phyloP scores from a whole-genome alignment of 2,329 filamentous ascomycete species.

The Sporothrix mexicana region DNA sequence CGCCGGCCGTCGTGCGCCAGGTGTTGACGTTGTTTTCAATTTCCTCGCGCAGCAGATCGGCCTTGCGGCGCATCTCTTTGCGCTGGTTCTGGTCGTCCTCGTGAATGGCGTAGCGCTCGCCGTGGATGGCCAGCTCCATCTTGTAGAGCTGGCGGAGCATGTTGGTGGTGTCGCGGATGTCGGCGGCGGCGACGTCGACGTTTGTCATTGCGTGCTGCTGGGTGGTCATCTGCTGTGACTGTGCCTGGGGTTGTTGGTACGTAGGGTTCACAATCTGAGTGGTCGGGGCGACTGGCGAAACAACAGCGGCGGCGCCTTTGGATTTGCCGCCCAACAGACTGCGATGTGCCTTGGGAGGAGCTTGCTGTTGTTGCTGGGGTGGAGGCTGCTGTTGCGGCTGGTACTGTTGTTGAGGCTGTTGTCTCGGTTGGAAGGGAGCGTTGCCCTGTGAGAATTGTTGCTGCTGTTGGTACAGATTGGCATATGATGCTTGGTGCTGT shows the following conservation, averaged over 20 bases:
- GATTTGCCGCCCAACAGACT: conserved; percentile 16
- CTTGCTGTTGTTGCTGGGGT: background rate
- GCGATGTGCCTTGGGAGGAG: background rate
- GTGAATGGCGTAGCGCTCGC: conserved; percentile 32
- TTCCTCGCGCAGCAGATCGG: conserved; percentile 32
- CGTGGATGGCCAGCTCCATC: conserved; percentile 35
- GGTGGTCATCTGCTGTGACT: background rate
- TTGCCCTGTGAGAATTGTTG: background rate
- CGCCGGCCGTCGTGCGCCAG: conserved; percentile 22
- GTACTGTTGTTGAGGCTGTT: background rate
- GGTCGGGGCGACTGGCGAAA: background rate
- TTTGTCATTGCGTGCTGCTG: conserved; percentile 22
- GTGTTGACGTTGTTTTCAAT: conserved; percentile 30
- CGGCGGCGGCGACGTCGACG: conserved; percentile 26
- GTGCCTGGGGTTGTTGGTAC: background rate
- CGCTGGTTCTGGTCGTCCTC: conserved; percentile 18
- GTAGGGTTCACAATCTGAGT: background rate
- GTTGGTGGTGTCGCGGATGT: conserved; percentile 34
- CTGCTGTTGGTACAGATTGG: conserved; percentile 12
- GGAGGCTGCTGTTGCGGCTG: background rate
- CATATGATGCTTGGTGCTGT: conserved; percentile 17
- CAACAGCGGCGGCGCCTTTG: background rate
- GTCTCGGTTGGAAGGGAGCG: conserved; percentile 21
- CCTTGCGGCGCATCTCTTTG: conserved; percentile 24
- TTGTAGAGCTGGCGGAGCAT: conserved; percentile 36